A percentile compares a stretch with the other conserved stretches of the same genome.
Conservation (phyloP, 108 stramenopile species). For the Nitzschia sp. region DNA sequence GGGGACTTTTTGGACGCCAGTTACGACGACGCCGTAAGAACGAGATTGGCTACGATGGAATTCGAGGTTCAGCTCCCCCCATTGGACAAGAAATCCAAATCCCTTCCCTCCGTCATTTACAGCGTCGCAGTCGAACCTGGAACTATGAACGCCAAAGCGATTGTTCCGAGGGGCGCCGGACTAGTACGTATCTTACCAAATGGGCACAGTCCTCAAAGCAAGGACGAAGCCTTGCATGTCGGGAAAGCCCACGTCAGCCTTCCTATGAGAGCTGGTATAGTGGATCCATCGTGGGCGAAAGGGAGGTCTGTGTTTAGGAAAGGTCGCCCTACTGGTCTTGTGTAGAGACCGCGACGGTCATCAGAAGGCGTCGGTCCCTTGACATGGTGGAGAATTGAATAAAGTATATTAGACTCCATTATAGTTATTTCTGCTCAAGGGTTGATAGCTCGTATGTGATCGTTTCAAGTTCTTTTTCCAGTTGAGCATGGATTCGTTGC, state of each 20-base stretch:
- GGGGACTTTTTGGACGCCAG: conserved; percentile 28
- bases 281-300: conserved; percentile 78
- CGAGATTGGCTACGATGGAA: conserved; percentile 39
- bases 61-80: conserved; percentile 46
- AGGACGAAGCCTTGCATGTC: conserved; percentile 27
- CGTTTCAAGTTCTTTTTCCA: conserved; percentile 40
- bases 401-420: too few species aligned
- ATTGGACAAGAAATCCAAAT: conserved; percentile 23
- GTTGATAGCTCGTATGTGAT: conserved; percentile 33
- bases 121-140: conserved; percentile 60
- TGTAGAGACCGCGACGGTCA: conserved; percentile 40
- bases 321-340: conserved; percentile 62
- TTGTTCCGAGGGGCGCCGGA: conserved; percentile 63
- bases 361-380: too few species aligned
- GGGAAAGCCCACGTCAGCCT: conserved; percentile 57
- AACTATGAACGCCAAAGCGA: conserved; percentile 60
- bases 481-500: conserved; percentile 29
- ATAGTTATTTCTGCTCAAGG: conserved; percentile 7
- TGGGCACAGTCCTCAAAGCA: conserved; percentile 39
- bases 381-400: too few species aligned
- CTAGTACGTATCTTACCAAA: conserved; percentile 61
- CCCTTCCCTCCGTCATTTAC: conserved; percentile 62
- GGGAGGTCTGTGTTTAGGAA: conserved; percentile 70
- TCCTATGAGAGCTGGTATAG: conserved; percentile 68
- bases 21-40: conserved; percentile 53